phyloP scores from a whole-genome alignment of 441 rosid species.

The Pelargonium myrrhifolium region DNA sequence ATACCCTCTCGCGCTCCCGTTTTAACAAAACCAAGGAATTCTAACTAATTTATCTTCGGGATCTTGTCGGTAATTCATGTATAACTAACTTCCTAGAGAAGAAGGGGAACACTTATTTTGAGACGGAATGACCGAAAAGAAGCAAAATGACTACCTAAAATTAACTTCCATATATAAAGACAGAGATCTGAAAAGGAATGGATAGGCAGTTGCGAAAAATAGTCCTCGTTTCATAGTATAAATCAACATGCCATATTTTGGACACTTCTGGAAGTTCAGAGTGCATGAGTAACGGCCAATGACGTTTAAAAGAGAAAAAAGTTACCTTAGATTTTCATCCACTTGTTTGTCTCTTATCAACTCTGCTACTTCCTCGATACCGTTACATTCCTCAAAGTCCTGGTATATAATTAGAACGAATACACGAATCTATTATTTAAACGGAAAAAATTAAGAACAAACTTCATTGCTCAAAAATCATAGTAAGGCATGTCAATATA shows the following conservation, averaged over 20 bases:
- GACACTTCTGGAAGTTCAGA: neutral
- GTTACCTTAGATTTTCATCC: slow-evolving; percentile 81
- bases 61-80: no score
- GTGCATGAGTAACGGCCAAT: neutral
- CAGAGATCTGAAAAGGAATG: no score
- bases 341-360: slow-evolving; percentile 74
- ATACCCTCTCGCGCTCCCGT: no score
- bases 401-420: slow-evolving; percentile 16
- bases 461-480: slow-evolving; percentile 1
- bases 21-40: no score
- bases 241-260: neutral
- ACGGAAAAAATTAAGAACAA: neutral
- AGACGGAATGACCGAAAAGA: neutral
- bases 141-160: no score
- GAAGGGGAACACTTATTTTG: no score
- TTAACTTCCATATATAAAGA: no score
- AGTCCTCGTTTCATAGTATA: neutral
- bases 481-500: no score
- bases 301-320: neutral
- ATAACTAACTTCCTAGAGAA: no score
- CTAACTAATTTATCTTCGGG: no score
- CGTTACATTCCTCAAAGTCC: slow-evolving; percentile 79
- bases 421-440: neutral
- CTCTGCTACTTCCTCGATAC: slow-evolving; percentile 77
- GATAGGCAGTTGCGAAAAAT: no score